Base-by-base conservation (phyloP, 176 grass and related monocot genomes). In the Eleusine coracana region DNA sequence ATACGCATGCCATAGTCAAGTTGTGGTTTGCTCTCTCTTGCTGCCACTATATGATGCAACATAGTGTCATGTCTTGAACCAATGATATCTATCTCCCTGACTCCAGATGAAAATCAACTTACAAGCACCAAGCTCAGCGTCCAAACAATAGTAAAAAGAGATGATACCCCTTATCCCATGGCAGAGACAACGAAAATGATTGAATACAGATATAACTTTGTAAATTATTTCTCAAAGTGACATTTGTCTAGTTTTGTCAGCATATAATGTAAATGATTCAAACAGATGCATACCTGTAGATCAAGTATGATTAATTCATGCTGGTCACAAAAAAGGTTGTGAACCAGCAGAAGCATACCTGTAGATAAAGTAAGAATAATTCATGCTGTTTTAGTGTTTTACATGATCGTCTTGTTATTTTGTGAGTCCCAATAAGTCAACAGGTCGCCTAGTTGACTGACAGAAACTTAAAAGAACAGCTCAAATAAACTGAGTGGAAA, bases 261-360 rank as follows among this genome's bases (percentile, higher is more conserved):
- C 15, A 74, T 83, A 42, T 82, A 70, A 34, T 16, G 23, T 56
- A 56, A 40, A 37, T 3, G 23, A 68, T 78, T n/a, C 1, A 16
- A 61, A 50, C 36, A 70, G 23, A 77, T 62, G 74, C 51, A 70
- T 38, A 84, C 14, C 48, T 62, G 27, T 49, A 25, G 71, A 74
- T 12, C 41, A 81, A 42, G 70, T 64, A 52, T 65, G 21, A 74
- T 37, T 31, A 72, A 37, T 10, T 42, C 37, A 61, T 38, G 16
- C 38, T 49, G 37, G 74, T 49, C 29, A 34, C 13, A 68, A 42
- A 67, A 29, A 2, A 67, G 20, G 37, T 12, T 62, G 41, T 28
- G 31, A 34, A 34, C 31, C 31, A 34, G 31, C 31, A 34, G 31
- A 34, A 2, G 31, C 31, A 34, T 34, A 34, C 31, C 1, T 34